These are phyloP conservation scores for Aspergillus niger DNA, from an alignment of 2,329 filamentous ascomycete species.

Conservation along the genomic window DNA sequence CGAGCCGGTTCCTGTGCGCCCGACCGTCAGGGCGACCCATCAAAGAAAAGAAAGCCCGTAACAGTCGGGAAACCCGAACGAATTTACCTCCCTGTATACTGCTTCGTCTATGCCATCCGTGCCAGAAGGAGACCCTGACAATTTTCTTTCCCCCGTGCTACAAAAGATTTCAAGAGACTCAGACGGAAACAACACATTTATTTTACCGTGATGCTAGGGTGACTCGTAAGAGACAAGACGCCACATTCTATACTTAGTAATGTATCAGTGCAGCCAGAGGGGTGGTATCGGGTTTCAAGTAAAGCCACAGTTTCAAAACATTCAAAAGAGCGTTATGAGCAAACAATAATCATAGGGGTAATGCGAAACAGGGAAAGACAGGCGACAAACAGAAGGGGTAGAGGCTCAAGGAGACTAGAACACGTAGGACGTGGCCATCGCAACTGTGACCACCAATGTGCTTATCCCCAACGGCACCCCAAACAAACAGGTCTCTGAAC, in stretches of 20 bases:
- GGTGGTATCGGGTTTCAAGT: neutral
- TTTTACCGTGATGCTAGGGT: neutral
- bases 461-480: constrained; percentile 1
- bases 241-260: neutral
- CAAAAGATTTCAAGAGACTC: too few relatives aligned
- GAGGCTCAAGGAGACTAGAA: neutral
- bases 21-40: neutral
- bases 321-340: neutral
- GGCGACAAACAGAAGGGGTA: neutral
- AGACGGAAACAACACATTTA: neutral
- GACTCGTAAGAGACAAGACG: neutral
- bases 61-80: neutral
- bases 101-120: neutral
- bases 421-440: constrained; percentile 3
- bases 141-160: too few relatives aligned
- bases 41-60: neutral
- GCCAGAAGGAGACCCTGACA: neutral
- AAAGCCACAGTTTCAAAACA: neutral
- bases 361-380: neutral
- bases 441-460: neutral
- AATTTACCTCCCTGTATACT: too few relatives aligned
- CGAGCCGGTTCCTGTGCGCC: neutral
- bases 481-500: neutral
- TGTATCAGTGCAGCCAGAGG: too few relatives aligned
- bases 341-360: neutral